Evolutionary conservation across 2,329 filamentous ascomycete species (phyloP).

Genomic region (Aspergillus arachidicola): DNA sequence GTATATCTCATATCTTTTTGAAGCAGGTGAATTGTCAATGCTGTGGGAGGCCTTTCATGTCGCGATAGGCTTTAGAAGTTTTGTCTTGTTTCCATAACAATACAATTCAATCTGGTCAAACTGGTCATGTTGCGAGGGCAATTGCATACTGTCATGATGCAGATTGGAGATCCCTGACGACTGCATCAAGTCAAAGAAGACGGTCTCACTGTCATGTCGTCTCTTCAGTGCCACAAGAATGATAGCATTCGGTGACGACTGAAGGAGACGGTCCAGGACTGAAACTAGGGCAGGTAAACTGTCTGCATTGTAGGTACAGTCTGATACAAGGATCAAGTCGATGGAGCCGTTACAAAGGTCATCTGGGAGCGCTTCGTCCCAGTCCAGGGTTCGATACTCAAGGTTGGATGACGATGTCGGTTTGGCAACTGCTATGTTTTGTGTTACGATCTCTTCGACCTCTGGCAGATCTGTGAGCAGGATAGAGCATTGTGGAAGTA

Average conservation of each 20-base stretch:
- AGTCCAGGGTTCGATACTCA: conserved; percentile 61
- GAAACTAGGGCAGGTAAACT: conserved; percentile 65
- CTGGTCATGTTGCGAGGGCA: conserved; percentile 42
- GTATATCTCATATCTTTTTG: neutral
- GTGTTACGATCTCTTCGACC: conserved; percentile 61
- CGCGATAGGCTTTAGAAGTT: neutral
- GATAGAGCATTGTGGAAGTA: conserved; percentile 55
- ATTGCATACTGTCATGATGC: conserved; percentile 34
- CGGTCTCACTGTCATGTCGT: conserved; percentile 65
- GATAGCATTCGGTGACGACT: conserved; percentile 51
- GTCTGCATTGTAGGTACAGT: conserved; percentile 74
- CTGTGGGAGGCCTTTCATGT: too few relatives aligned
- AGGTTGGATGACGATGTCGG: conserved; percentile 47
- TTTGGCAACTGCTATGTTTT: conserved; percentile 55
- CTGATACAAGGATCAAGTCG: conserved; percentile 66
- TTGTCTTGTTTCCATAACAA: conserved; percentile 29
- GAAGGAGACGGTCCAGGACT: conserved; percentile 55
- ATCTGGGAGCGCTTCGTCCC: conserved; percentile 58
- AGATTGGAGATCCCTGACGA: conserved; percentile 37
- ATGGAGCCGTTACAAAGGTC: conserved; percentile 43
- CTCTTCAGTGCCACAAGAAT: conserved; percentile 67
- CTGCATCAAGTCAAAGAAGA: conserved; percentile 66
- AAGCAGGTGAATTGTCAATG: neutral
- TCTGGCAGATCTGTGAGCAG: conserved; percentile 68
- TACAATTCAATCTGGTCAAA: conserved; percentile 42